Evolutionary conservation across 306 rosid genomes (phyloP).

Genomic region (Quercus rubra): DNA sequence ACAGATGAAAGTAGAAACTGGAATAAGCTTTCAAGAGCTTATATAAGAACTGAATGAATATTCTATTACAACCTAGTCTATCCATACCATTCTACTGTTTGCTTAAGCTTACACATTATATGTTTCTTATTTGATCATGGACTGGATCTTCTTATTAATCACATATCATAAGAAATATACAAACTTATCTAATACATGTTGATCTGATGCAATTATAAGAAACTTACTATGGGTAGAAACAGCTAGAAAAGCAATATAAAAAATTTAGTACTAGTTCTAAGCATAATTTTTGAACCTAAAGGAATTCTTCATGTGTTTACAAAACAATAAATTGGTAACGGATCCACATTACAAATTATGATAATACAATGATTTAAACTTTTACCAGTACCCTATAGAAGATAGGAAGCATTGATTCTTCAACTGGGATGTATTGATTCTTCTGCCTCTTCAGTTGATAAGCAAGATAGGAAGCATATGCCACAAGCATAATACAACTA

Average conservation of each 20-base stretch:
- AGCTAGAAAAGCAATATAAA: neutral
- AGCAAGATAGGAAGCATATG: constrained; percentile 69
- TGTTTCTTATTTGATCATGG: neutral
- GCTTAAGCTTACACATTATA: neutral
- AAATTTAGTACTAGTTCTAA: neutral
- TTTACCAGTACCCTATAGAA: neutral
- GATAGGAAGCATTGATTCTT: too few species aligned
- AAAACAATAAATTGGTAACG: neutral
- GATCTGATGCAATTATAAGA: neutral
- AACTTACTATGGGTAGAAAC: neutral
- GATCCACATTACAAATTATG: neutral
- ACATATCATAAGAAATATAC: neutral
- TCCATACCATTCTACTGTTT: neutral
- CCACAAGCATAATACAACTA: constrained; percentile 67
- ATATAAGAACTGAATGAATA: neutral
- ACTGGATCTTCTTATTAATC: neutral
- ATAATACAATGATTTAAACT: neutral
- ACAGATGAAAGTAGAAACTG: too few species aligned
- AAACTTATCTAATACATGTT: neutral
- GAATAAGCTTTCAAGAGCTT: neutral
- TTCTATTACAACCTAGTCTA: neutral
- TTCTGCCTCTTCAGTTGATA: constrained; percentile 62
- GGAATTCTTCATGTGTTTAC: neutral
- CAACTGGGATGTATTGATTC: constrained; percentile 38
- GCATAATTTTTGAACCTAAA: neutral